These are phyloP conservation scores for Pleurostoma richardsiae DNA, from an alignment of 2,329 filamentous ascomycete species.

Conservation along the genomic window DNA sequence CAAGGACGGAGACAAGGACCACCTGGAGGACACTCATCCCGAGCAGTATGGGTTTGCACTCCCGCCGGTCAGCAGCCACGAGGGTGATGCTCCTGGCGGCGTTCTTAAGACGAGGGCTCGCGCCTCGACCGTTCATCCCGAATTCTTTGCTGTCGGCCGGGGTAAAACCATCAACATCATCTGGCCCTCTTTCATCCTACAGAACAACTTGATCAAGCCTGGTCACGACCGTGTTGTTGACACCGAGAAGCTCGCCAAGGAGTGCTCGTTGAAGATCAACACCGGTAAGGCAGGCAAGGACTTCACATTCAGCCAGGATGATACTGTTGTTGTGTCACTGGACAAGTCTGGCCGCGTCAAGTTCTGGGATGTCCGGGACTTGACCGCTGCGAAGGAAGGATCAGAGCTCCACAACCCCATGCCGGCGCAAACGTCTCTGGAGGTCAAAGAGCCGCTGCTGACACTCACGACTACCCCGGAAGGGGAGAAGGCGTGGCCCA, in stretches of 20 bases:
- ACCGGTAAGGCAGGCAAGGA: conserved; percentile 98
- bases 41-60: conserved; percentile 86
- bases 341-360: conserved; percentile 96
- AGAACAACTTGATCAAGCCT: conserved; percentile 58
- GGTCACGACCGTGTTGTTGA: conserved; percentile 69
- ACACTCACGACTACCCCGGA: conserved; percentile 83
- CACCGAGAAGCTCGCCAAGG: conserved; percentile 79
- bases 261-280: conserved; percentile 87
- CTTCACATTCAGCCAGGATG: conserved; percentile 95
- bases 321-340: conserved; percentile 87
- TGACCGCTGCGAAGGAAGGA: conserved; percentile 52
- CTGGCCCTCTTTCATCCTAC: conserved; percentile 59
- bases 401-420: conserved; percentile 45
- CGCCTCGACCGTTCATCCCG: conserved; percentile 80
- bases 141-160: conserved; percentile 91
- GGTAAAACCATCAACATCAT: conserved; percentile 96
- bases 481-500: conserved; percentile 92
- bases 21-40: conserved; percentile 71
- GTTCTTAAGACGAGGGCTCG: conserved; percentile 94
- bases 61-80: conserved; percentile 77
- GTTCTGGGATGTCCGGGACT: conserved; percentile 93
- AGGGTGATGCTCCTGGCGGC: conserved; percentile 86
- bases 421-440: conserved; percentile 55
- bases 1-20: conserved; percentile 70
- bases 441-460: conserved; percentile 81